Evolutionary conservation across 2,329 filamentous ascomycete genomes (phyloP).

Genomic region (Acarospora socialis): DNA sequence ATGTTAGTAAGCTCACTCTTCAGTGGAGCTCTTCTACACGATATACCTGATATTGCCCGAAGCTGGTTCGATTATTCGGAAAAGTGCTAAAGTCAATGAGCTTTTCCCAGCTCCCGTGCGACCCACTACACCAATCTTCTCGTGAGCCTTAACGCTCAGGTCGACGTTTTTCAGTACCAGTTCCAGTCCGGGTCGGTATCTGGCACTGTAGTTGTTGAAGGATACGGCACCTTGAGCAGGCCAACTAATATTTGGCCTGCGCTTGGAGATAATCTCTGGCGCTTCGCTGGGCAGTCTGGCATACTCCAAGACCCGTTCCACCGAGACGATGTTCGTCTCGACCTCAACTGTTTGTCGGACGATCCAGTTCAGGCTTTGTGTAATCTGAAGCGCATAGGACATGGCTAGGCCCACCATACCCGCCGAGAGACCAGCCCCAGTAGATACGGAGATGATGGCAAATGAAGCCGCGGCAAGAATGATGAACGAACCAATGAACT

Average conservation of each 20-base stretch:
- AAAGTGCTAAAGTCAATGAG: constrained; percentile 79
- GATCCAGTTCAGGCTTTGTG: constrained; percentile 96
- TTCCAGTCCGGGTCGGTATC: constrained; percentile 80
- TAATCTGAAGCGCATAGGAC: constrained; percentile 96
- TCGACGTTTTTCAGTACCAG: constrained; percentile 87
- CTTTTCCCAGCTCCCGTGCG: constrained; percentile 94
- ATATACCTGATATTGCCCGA: constrained; percentile 55
- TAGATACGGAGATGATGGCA: constrained; percentile 64
- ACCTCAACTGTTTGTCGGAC: constrained; percentile 97
- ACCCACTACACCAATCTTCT: constrained; percentile 96
- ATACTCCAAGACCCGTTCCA: constrained; percentile 95
- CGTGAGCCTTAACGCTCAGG: constrained; percentile 82
- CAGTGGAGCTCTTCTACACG: background rate
- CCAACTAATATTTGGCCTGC: constrained; percentile 80
- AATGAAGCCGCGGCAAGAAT: constrained; percentile 78
- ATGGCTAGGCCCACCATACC: constrained; percentile 85
- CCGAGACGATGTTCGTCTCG: constrained; percentile 99
- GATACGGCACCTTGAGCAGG: constrained; percentile 75
- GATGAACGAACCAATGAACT: constrained; percentile 89
- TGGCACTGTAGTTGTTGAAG: constrained; percentile 87
- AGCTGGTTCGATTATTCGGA: constrained; percentile 84
- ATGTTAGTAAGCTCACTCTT: background rate
- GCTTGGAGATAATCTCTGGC: constrained; percentile 80
- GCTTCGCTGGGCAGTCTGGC: constrained; percentile 82
- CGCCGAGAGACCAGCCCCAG: constrained; percentile 45